phyloP scores from a whole-genome alignment of 495 filamentous ascomycete genomes.

The Lepraria neglecta region DNA sequence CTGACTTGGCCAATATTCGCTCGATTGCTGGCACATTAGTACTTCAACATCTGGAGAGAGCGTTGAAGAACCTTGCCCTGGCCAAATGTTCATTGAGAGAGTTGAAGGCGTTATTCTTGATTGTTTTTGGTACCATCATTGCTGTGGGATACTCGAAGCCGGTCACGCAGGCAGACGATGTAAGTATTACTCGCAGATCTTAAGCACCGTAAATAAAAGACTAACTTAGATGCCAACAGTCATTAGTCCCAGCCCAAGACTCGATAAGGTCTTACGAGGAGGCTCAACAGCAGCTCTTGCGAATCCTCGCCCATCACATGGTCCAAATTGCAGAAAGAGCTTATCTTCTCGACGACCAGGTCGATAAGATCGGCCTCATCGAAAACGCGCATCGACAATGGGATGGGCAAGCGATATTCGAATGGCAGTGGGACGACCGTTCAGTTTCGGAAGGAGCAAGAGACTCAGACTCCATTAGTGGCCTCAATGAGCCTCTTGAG shows the following conservation, averaged over 20 bases:
- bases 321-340: slow-evolving; percentile 10
- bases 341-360: not conserved
- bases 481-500: no score
- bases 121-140: slow-evolving; percentile 8
- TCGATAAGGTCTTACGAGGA: not conserved
- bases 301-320: slow-evolving; percentile 11
- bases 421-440: not conserved
- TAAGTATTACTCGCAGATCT: not conserved
- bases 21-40: slow-evolving; percentile 1
- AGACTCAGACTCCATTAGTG: not conserved
- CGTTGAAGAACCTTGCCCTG: not conserved
- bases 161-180: not conserved
- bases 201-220: not conserved
- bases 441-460: not conserved
- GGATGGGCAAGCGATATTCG: slow-evolving; percentile 1
- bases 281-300: slow-evolving; percentile 7
- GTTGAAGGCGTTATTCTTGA: slow-evolving; percentile 8
- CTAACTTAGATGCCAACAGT: not conserved
- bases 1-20: not conserved
- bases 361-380: not conserved
- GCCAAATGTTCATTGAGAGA: not conserved
- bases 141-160: slow-evolving; percentile 9
- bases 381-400: slow-evolving; percentile 3
- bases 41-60: not conserved
- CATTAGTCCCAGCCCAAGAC: not conserved